Evolutionary conservation across 352 stramenopile genomes (phyloP).

Genomic region (Phytophthora lateralis): DNA sequence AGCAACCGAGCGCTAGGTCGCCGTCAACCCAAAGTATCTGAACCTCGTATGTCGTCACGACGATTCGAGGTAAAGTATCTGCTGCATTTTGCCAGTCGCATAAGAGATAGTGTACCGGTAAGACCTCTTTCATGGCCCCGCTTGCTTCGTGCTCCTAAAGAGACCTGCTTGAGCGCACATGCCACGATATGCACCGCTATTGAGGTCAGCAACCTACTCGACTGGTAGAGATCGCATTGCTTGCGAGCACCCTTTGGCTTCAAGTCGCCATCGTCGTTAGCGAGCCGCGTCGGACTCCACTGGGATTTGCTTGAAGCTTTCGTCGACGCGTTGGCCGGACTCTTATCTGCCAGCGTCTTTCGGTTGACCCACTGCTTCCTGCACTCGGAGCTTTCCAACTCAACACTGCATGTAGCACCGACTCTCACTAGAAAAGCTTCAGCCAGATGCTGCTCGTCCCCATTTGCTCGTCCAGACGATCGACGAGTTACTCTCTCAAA

Average conservation of each 20-base stretch:
- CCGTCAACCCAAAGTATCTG: not conserved
- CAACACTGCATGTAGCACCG: not conserved
- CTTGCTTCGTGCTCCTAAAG: no score
- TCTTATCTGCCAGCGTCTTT: not conserved
- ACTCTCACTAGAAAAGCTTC: not conserved
- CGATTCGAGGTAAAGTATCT: constrained; percentile 14
- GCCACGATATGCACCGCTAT: no score
- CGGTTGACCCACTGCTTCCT: no score
- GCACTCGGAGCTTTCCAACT: no score
- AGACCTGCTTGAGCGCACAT: no score
- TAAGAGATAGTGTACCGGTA: not conserved
- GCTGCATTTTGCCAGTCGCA: constrained; percentile 21
- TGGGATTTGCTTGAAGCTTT: constrained; percentile 24
- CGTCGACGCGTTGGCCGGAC: constrained; percentile 4
- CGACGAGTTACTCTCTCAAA: constrained; percentile 13
- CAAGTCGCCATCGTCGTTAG: constrained; percentile 31
- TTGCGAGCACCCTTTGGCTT: constrained; percentile 1
- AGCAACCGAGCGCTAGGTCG: constrained; percentile 9
- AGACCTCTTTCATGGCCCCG: not conserved
- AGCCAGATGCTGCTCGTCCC: not conserved
- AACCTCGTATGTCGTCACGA: not conserved
- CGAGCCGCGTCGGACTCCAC: constrained; percentile 12
- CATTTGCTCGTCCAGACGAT: constrained; percentile 17
- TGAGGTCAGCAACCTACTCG: no score
- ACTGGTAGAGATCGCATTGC: no score